phyloP scores from a whole-genome alignment of 2,329 filamentous ascomycete genomes.

The Scopulariopsis brevicaulis region DNA sequence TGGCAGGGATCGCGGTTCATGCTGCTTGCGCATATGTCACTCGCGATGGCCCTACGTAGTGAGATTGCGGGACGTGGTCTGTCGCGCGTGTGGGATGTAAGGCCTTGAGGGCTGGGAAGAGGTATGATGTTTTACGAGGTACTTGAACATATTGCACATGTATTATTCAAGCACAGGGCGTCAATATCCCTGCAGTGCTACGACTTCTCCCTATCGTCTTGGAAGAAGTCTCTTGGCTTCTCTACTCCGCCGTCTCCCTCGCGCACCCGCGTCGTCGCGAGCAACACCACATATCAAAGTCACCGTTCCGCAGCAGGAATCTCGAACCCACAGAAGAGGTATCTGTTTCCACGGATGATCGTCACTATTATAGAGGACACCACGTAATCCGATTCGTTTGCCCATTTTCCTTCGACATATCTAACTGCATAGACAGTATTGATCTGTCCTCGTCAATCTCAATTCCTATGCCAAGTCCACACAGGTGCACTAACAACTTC shows the following conservation, averaged over 20 bases:
- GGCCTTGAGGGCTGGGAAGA: neutral
- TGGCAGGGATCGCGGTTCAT: neutral
- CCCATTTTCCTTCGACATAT: no score
- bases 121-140: neutral
- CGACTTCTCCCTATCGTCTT: no score
- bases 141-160: neutral
- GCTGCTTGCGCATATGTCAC: neutral
- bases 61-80: neutral
- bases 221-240: no score
- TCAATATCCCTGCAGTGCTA: no score
- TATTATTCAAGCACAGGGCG: no score
- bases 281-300: no score
- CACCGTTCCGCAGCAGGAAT: constrained; percentile 5
- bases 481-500: no score
- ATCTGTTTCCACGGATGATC: constrained; percentile 4
- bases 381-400: neutral
- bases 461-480: no score
- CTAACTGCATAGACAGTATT: no score
- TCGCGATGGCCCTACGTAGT: neutral
- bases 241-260: no score
- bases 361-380: constrained; percentile 4
- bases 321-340: constrained; percentile 5
- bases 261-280: no score
- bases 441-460: no score
- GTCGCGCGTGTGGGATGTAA: neutral